Conservation (phyloP, 2,329 filamentous ascomycete species). For the Exophiala sp. region DNA sequence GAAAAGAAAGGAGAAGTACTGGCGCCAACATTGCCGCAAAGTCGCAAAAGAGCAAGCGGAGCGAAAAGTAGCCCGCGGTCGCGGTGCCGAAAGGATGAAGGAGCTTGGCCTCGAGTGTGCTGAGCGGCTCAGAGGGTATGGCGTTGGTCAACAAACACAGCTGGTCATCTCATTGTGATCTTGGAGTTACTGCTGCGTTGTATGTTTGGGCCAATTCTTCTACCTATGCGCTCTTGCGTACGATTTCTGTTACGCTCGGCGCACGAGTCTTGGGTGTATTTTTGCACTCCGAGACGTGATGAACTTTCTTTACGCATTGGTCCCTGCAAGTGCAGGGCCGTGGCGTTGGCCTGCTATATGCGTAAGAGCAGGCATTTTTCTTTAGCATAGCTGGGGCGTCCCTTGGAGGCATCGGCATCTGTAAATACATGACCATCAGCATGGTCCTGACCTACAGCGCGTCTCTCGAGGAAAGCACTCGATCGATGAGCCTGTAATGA, state of each 20-base stretch:
- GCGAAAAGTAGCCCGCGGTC: conserved; percentile 70
- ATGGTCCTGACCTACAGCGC: conserved; percentile 14
- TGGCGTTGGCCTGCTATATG: neutral
- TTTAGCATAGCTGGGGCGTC: conserved; percentile 18
- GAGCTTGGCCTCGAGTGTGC: conserved; percentile 87
- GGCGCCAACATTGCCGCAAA: conserved; percentile 83
- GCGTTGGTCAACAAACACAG: conserved; percentile 46
- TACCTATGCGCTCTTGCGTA: conserved; percentile 17
- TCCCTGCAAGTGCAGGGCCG: neutral
- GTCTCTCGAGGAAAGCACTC: conserved; percentile 13
- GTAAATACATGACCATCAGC: conserved; percentile 25
- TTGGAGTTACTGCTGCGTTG: neutral
- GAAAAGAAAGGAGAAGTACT: conserved; percentile 87
- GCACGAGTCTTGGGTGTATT: conserved; percentile 5
- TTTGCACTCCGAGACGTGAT: conserved; percentile 11
- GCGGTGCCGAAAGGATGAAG: conserved; percentile 89
- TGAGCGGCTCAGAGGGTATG: conserved; percentile 71
- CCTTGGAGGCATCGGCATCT: conserved; percentile 6
- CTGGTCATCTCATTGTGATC: conserved; percentile 69
- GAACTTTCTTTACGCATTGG: conserved; percentile 8
- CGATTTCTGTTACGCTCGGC: neutral
- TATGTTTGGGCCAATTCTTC: conserved; percentile 3
- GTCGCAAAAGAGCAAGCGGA: conserved; percentile 65
- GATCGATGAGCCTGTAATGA: conserved; percentile 11
- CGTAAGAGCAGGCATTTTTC: neutral